Evolutionary conservation across 164 flowering plant species (phyloP), one percentile per base, ranked within the genome.

Genomic region (Stephania yunnanensis): DNA sequence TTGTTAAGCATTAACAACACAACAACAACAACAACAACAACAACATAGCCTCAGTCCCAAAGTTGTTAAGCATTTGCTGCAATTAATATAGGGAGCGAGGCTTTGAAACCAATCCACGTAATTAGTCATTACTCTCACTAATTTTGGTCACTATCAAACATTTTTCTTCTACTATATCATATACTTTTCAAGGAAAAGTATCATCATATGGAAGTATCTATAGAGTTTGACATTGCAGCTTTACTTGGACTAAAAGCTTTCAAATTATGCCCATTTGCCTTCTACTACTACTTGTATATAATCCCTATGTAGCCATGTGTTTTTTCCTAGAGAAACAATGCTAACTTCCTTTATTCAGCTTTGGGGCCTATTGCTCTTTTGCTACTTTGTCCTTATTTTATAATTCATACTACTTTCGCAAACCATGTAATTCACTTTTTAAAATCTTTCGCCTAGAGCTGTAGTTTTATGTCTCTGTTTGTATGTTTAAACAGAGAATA

Each of bases 301-400:
- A 78, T 55, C 45, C 83, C 76, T 71, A 61, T 13, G 69, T 73
- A 58, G 55, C 46, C 55, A 31, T 73, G 25, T 71, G 53, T 70
- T 64, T 78, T 48, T 81, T 76, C 73, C 61, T 66, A n/a, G 61
- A 73, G 81, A 78, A 73, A 87, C 82, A 79, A 86, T 87, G 88
- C 74, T 80, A 68, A 78, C 73, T 74, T 73, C 50, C 77, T 74
- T 80, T 67, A 79, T 48, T 6, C 79, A 72, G 31, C 77, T 80
- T 74, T 82, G 87, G 87, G 85, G 85, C 82, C 79, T 86, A 52
- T 78, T 78, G 61, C 70, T 89, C 80, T 76, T 78, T 46, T 46
- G 25, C 25, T 25, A 46, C 75, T 87, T 72, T 81, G 86, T 20
- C 76, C 84, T 74, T 80, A 25, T 80, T 78, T 70, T 68, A 58